Percentiles rank a stretch among this genome's conserved stretches.
These are phyloP conservation scores for Tillandsia leiboldiana DNA, from an alignment of 176 grass and related monocot genomes.

Conservation along the genomic window DNA sequence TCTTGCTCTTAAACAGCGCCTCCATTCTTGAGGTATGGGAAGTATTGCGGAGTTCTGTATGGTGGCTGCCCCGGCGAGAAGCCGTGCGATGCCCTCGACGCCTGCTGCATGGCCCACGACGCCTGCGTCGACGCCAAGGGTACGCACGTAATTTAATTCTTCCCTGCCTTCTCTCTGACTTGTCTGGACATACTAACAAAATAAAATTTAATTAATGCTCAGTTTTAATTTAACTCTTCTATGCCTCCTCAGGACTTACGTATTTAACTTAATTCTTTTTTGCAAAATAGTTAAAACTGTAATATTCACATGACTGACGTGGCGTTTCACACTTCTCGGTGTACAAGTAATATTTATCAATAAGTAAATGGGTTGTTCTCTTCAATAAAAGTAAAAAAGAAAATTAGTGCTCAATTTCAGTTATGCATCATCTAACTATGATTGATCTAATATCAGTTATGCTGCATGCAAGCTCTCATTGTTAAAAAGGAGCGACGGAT, in stretches of 20 bases:
- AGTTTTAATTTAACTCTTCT: no score
- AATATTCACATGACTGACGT: no score
- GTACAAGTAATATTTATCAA: no score
- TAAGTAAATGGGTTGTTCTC: no score
- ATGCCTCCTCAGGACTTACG: no score
- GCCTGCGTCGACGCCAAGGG: conserved; percentile 51
- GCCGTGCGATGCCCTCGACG: conserved; percentile 78
- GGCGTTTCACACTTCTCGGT: no score
- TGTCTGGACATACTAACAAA: not conserved
- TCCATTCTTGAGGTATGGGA: conserved; percentile 69
- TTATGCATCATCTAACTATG: not conserved
- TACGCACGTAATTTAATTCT: conserved; percentile 8
- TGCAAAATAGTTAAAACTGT: no score
- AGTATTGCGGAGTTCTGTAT: conserved; percentile 77
- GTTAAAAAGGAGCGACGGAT: no score
- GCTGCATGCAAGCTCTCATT: not conserved
- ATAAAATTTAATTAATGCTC: no score
- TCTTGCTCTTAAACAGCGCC: conserved; percentile 20
- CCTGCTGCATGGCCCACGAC: conserved; percentile 95
- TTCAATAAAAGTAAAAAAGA: no score
- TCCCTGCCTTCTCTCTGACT: not conserved
- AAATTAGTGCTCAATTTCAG: not conserved
- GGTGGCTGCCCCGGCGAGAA: conserved; percentile 65
- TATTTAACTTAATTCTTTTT: no score
- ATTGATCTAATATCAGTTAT: no score